phyloP scores from a whole-genome alignment of 2,329 filamentous ascomycete genomes.

The Lanzia echinophila region DNA sequence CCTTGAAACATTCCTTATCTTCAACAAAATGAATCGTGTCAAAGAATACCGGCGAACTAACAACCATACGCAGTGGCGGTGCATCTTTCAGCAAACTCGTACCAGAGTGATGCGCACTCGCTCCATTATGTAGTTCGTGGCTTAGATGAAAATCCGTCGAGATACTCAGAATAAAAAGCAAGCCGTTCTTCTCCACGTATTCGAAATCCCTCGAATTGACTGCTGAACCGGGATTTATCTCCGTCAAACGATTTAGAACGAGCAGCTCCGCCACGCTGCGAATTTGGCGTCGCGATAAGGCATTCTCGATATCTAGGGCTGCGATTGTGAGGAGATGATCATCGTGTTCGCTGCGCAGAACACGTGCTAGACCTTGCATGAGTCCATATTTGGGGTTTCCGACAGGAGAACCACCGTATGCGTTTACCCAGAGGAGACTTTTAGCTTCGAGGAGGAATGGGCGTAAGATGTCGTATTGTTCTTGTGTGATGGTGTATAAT shows the following conservation, averaged over 20 bases:
- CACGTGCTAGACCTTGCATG: background rate
- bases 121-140: background rate
- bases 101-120: background rate
- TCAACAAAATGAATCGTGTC: constrained; percentile 14
- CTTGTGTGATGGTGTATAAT: background rate
- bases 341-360: background rate
- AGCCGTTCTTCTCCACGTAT: background rate
- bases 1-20: background rate
- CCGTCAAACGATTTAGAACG: background rate
- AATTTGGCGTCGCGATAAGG: background rate
- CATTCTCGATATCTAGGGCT: background rate
- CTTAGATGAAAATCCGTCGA: background rate
- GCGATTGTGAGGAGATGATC: background rate
- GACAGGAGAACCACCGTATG: constrained; percentile 33
- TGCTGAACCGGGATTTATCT: background rate
- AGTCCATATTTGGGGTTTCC: background rate
- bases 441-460: background rate
- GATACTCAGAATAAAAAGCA: background rate
- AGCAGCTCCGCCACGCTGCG: background rate
- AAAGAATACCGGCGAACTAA: constrained; percentile 11
- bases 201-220: background rate
- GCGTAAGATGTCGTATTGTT: background rate
- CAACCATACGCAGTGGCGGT: constrained; percentile 3
- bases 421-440: constrained; percentile 43
- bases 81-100: background rate